Conservation (phyloP, 2,329 filamentous ascomycete species). For the Cladophialophora chaetospira region DNA sequence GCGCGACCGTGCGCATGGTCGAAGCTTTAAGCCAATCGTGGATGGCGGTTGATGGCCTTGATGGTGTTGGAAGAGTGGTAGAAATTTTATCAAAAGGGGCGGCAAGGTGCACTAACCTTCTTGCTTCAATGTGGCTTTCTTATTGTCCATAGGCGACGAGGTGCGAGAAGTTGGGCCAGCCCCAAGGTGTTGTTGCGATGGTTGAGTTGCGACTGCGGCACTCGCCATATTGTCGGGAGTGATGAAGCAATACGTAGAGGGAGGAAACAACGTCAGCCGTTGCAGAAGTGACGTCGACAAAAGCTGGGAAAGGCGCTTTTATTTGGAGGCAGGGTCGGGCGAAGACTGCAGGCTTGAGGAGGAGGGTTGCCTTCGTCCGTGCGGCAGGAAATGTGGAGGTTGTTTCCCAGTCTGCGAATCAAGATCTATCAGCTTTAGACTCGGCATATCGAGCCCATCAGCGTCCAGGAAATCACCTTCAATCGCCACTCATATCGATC, state of each 20-base stretch:
- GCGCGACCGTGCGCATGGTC: neutral
- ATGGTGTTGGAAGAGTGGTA: slow-evolving; percentile 7
- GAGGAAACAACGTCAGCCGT: slow-evolving; percentile 32
- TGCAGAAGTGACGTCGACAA: slow-evolving; percentile 33
- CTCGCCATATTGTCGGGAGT: slow-evolving; percentile 31
- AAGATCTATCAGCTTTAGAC: slow-evolving; percentile 27
- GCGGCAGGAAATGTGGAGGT: slow-evolving; percentile 21
- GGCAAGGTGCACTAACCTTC: slow-evolving; percentile 40
- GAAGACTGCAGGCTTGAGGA: slow-evolving; percentile 22
- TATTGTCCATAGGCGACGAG: slow-evolving; percentile 48
- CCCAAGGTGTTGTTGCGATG: slow-evolving; percentile 32
- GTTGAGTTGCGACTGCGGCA: slow-evolving; percentile 32
- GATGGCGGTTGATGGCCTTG: slow-evolving; percentile 20
- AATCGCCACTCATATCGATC: slow-evolving; percentile 24
- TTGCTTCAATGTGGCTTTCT: slow-evolving; percentile 42
- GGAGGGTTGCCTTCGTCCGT: slow-evolving; percentile 19
- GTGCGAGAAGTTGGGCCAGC: slow-evolving; percentile 37
- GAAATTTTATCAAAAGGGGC: slow-evolving; percentile 28
- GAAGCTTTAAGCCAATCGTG: slow-evolving; percentile 7
- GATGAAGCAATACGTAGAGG: slow-evolving; percentile 32
- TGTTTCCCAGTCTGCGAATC: slow-evolving; percentile 25
- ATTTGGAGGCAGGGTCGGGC: slow-evolving; percentile 25
- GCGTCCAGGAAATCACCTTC: slow-evolving; percentile 14
- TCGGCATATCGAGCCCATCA: slow-evolving; percentile 24
- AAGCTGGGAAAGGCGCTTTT: slow-evolving; percentile 31